phyloP scores from a whole-genome alignment of 305 asterid genomes.

The Fraxinus xanthoxyloides region DNA sequence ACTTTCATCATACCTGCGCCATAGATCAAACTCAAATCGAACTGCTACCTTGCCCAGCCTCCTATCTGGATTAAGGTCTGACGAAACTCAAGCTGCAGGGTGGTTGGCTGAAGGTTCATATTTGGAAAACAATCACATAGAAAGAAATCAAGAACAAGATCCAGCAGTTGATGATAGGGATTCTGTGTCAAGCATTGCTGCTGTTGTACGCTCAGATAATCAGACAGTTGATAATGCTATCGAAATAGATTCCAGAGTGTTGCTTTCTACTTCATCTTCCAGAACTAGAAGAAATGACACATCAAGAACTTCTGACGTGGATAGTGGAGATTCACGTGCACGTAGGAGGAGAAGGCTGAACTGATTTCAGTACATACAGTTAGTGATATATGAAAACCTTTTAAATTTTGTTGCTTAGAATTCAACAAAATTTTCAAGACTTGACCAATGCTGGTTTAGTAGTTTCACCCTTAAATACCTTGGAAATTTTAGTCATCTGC shows the following conservation, averaged over 20 bases:
- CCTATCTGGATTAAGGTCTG: conserved; percentile 30
- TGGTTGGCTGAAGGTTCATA: conserved; percentile 31
- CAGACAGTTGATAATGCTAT: conserved; percentile 45
- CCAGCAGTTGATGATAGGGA: conserved; percentile 38
- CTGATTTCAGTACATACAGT: conserved; percentile 15
- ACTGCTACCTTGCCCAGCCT: conserved; percentile 33
- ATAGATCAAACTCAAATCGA: conserved; percentile 23
- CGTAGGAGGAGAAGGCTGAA: conserved; percentile 45
- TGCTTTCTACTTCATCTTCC: conserved; percentile 40
- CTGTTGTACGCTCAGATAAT: conserved; percentile 43
- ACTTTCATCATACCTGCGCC: conserved; percentile 29
- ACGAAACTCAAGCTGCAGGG: conserved; percentile 11
- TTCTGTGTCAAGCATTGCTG: conserved; percentile 51
- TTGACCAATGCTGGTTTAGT: background rate
- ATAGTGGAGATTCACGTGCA: conserved; percentile 50
- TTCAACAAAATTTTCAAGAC: background rate
- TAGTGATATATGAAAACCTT: background rate
- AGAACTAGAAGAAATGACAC: conserved; percentile 39
- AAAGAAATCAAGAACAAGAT: conserved; percentile 31
- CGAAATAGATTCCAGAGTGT: conserved; percentile 41
- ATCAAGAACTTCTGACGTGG: conserved; percentile 45
- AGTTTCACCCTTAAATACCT: background rate
- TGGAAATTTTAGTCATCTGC: background rate
- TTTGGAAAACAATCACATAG: conserved; percentile 24
- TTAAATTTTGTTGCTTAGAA: background rate